Evolutionary conservation across 495 filamentous ascomycete genomes (phyloP), one percentile per base, ranked within the genome.

Genomic region (Umbilicaria muhlenbergii): DNA sequence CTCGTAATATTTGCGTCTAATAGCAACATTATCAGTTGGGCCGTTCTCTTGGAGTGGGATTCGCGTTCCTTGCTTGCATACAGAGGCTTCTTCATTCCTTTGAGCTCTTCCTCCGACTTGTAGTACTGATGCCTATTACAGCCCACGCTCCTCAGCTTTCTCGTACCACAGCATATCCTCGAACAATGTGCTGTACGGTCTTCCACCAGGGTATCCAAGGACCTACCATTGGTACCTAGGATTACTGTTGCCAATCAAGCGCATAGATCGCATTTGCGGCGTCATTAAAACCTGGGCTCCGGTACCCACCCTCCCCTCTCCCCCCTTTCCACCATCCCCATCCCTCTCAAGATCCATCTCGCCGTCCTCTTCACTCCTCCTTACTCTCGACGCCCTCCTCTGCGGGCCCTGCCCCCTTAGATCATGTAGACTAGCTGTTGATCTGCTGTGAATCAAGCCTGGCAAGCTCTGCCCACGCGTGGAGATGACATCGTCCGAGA

Each of bases 1-100:
- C 58, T 87, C 78, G 57, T 95, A 88, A 62, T 91, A 93, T 55
- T 80, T 47, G 15, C 86, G 80, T 49, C 71, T 77, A 48, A 17
- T 13, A 13, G 4, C 14, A 19, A 58, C 39, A 54, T 42, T 39
- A 35, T 49, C 36, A 21, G 36, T 31, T 6, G 28, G 24, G 35
- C 46, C 24, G 52, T 38, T 42, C 5, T 33, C 14, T 16, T 31
- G 11, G 8, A 32, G 36, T 32, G 24, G 12, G 21, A 6, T 21
- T 4, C 15, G 8, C 16, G 10, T 43, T 35, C 15, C 7, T 2
- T 38, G 11, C 7, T 34, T 36, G 58, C 68, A 49, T 51, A 75
- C 69, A 83, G 55, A 3, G 73, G 64, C 57, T 78, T 81, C 57
- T 65, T 73, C 77, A 86, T 77, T 34, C 54, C 40, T 41, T 66